Evolutionary conservation across 1,139 yeast genomes (phyloP), one percentile per base, ranked within the genome.

Genomic region (Lodderomyces oxycetoniae): DNA sequence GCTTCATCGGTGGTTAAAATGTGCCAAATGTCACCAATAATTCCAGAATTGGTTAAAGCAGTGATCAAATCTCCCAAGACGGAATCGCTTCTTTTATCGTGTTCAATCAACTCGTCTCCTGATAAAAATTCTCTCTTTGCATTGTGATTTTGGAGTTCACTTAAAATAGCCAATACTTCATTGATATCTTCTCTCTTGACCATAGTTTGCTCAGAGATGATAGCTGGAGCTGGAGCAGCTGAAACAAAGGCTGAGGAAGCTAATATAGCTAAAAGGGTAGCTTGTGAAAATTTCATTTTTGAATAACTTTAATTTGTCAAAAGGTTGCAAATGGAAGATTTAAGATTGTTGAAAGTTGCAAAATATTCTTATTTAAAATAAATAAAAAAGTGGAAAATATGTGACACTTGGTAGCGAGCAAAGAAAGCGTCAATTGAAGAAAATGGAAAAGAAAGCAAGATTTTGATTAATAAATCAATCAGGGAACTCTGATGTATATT

Each of bases 171-270:
- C 46, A 65, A 46, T 36, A 66, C 60, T 37, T 65, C 59, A 35
- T 52, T 53, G 37, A 57, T 47, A 40, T 67, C 71, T 32, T 55
- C 50, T 55, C 68, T 65, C 46, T 58, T 65, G 27, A 63, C 62
- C 42, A 64, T 45, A 28, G 61, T 38, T 34, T 45, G 46, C 20
- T 42, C 42, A 22, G 43, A 28, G 33, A 48, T 39, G 33, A 48
- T 44, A 34, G 63, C 46, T 46, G 73, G 72, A 34, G 63, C 46
- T 46, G 73, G 72, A 30, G 71, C 70, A 39, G 73, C 70, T 35
- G 56, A 50, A 33, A 59, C 71, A 31, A 61, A 49, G 33, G 70
- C 55, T 30, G 66, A 43, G 31, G 73, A 43, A 35, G 69, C 71
- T 45, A 66, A 57, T 46, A 68, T 49, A 38, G 74, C 71, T 40